Percentiles rank a stretch among this genome's conserved stretches.
phyloP scores from a whole-genome alignment of 2,329 filamentous ascomycete genomes.

The Aspergillus costaricaensis region DNA sequence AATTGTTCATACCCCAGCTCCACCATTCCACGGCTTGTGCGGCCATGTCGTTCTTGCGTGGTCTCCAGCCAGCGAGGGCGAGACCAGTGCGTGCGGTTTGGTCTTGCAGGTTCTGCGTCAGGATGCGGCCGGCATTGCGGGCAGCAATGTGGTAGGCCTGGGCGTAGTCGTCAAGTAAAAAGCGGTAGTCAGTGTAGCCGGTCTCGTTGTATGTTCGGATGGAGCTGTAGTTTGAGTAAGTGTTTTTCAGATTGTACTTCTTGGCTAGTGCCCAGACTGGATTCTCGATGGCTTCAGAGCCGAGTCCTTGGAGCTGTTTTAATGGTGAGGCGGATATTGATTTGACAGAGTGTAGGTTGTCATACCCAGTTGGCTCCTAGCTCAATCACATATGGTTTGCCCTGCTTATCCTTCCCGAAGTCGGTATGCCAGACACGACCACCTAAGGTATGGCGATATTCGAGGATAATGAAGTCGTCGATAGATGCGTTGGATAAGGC shows the following conservation, averaged over 20 bases:
- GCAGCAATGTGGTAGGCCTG: slow-evolving; percentile 49
- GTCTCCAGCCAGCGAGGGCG: slow-evolving; percentile 63
- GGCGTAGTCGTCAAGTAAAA: slow-evolving; percentile 55
- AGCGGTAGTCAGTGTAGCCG: slow-evolving; percentile 55
- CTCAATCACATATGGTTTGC: slow-evolving; percentile 61
- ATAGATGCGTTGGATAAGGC: slow-evolving; percentile 62
- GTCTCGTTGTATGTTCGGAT: slow-evolving; percentile 63
- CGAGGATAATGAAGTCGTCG: slow-evolving; percentile 65
- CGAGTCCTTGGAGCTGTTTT: slow-evolving; percentile 46
- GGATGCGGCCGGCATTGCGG: slow-evolving; percentile 58
- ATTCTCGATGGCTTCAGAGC: slow-evolving; percentile 40
- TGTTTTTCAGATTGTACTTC: slow-evolving; percentile 59
- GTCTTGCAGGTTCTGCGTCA: slow-evolving; percentile 63
- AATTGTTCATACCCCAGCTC: slow-evolving; percentile 41
- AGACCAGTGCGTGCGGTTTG: slow-evolving; percentile 61
- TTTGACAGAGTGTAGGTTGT: background rate
- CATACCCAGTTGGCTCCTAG: slow-evolving; percentile 67
- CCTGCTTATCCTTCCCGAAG: slow-evolving; percentile 57
- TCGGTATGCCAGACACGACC: slow-evolving; percentile 61
- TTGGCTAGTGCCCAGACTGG: slow-evolving; percentile 63
- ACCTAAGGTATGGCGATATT: slow-evolving; percentile 64
- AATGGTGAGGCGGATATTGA: background rate
- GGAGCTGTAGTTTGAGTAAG: slow-evolving; percentile 59
- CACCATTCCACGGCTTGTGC: slow-evolving; percentile 65
- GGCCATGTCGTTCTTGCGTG: slow-evolving; percentile 54